Evolutionary conservation across 2,329 filamentous ascomycete species (phyloP).

Genomic region (Aspergillus jensenii): DNA sequence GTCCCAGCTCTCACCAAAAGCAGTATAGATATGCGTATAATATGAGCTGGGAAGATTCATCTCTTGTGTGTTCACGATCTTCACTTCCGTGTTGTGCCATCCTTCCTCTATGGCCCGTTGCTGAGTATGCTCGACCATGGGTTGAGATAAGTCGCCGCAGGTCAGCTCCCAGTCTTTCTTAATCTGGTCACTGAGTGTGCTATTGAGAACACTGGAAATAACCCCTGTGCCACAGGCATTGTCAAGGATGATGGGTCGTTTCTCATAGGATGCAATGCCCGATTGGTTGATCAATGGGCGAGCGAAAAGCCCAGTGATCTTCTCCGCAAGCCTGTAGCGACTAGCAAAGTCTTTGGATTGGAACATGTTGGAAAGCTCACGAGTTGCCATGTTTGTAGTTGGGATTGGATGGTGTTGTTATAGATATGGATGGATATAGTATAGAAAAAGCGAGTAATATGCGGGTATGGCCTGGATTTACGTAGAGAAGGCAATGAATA

Average conservation of each 20-base stretch:
- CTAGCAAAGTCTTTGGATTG: constrained; percentile 18
- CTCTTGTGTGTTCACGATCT: constrained; percentile 50
- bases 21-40: constrained; percentile 49
- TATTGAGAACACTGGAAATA: constrained; percentile 48
- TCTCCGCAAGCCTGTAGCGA: constrained; percentile 31
- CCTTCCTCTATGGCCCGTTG: constrained; percentile 39
- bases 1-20: constrained; percentile 38
- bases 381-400: neutral
- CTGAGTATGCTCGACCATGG: constrained; percentile 43
- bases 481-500: neutral
- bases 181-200: constrained; percentile 37
- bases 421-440: neutral
- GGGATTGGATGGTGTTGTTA: neutral
- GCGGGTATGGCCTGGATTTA: neutral
- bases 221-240: constrained; percentile 56
- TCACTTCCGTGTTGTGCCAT: constrained; percentile 50
- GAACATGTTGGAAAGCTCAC: neutral
- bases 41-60: constrained; percentile 40
- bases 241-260: constrained; percentile 47
- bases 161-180: constrained; percentile 48
- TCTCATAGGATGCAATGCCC: constrained; percentile 22
- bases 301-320: constrained; percentile 31
- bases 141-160: constrained; percentile 50
- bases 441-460: neutral
- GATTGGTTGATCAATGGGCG: constrained; percentile 29